These are phyloP conservation scores for Psilocybe subaeruginosa DNA, from an alignment of 768 basidiomycete genomes.

Conservation along the genomic window DNA sequence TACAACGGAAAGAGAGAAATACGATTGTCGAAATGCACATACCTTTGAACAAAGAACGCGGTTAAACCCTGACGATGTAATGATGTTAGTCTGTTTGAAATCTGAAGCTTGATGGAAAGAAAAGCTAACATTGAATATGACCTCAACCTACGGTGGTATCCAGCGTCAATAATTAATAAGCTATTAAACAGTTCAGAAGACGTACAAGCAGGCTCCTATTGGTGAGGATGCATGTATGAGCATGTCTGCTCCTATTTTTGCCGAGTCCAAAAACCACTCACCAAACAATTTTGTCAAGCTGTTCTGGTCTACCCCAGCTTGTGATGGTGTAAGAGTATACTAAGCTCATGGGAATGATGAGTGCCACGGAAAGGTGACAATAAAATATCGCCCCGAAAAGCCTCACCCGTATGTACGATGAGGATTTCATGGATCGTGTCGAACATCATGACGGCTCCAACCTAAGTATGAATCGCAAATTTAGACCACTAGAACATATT, in stretches of 20 bases:
- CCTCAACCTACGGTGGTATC: constrained; percentile 21
- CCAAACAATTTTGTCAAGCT: constrained; percentile 24
- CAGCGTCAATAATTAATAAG: background rate
- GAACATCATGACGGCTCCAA: constrained; percentile 47
- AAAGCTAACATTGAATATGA: constrained; percentile 26
- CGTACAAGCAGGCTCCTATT: constrained; percentile 27
- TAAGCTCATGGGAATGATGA: constrained; percentile 1
- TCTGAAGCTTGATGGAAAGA: background rate
- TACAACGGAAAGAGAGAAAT: background rate
- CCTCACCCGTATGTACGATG: constrained; percentile 53
- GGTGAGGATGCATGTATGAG: background rate
- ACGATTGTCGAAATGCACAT: background rate
- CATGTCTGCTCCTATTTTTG: background rate
- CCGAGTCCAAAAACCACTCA: constrained; percentile 7
- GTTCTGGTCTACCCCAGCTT: constrained; percentile 22
- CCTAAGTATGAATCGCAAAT: constrained; percentile 33
- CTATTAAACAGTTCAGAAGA: background rate
- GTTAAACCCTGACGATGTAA: constrained; percentile 23
- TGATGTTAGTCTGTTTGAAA: background rate
- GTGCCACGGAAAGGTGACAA: no score
- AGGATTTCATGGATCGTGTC: constrained; percentile 58
- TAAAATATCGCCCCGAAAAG: background rate
- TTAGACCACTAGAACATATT: background rate
- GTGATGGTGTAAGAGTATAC: constrained; percentile 27
- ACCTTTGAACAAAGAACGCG: constrained; percentile 32